These are phyloP conservation scores for Sanguinoderma infundibulare DNA, from an alignment of 1,284 basidiomycete genomes.

Conservation along the genomic window DNA sequence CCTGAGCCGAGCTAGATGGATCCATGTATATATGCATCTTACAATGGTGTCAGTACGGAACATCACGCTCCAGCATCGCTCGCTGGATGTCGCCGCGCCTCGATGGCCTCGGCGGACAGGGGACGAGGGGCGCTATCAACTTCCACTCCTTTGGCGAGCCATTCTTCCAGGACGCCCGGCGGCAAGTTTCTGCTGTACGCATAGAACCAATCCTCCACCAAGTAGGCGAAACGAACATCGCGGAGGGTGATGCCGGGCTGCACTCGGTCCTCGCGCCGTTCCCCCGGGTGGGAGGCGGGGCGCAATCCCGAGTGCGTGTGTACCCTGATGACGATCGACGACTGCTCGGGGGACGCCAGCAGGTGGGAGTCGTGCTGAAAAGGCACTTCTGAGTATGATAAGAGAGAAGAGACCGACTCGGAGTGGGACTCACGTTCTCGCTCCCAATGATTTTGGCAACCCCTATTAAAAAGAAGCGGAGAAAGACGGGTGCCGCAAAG, in stretches of 20 bases:
- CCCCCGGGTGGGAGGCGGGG: background rate
- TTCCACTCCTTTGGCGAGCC: background rate
- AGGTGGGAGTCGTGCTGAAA: slow-evolving; percentile 18
- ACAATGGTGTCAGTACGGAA: background rate
- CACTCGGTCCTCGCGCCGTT: slow-evolving; percentile 14
- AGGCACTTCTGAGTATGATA: background rate
- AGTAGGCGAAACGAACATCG: slow-evolving; percentile 53
- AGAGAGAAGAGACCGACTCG: background rate
- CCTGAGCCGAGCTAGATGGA: no score
- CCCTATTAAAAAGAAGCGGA: slow-evolving; percentile 35
- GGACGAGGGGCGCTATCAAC: background rate
- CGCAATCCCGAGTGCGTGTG: slow-evolving; percentile 37
- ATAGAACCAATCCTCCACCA: slow-evolving; percentile 24
- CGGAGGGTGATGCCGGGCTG: slow-evolving; percentile 52
- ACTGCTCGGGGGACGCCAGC: background rate
- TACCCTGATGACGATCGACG: slow-evolving; percentile 11
- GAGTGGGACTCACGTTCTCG: slow-evolving; percentile 36
- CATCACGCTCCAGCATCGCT: background rate
- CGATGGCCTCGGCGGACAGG: background rate
- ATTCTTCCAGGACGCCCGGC: no score
- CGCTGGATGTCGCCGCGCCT: background rate
- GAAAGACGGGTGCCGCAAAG: slow-evolving; percentile 30
- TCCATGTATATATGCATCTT: no score
- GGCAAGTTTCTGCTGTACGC: no score
- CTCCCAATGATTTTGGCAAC: slow-evolving; percentile 32